Evolutionary conservation across 352 stramenopile genomes (phyloP), one percentile per base, ranked within the genome.

Genomic region (Globisporangium spiculum): DNA sequence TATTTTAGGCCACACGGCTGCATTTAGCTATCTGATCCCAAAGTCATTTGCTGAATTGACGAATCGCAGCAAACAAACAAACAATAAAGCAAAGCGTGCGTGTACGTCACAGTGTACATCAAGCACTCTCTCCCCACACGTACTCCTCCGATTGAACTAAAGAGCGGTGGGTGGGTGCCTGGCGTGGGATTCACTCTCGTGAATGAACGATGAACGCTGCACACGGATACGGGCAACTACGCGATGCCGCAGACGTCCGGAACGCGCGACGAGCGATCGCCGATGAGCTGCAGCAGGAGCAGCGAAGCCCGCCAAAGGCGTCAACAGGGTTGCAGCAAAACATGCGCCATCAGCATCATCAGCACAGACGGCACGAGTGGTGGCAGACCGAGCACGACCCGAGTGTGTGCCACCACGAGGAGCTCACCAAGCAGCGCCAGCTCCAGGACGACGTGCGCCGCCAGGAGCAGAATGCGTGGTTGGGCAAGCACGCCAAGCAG

Each of bases 391-490:
- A 71, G 24, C 72, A 61, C 6, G 81, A 78, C 26, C 52, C 68
- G 24, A 61, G 34, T 9, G 63, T 57, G 50, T 48, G 65, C 26
- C 67, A 52, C 1, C 48, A 54, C 3, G 58, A 63, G 14, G 70
- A 55, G 18, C 59, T 77, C 10, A 78, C 73, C 10, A 75, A 63
- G 20, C 70, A 81, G 52, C 80, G 68, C 0, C 68, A 68, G 7
- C 64, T 81, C 8, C 74, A 82, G 50, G 78, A 91, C 59, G 80
- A 90, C 34, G 65, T 90, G 66, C 71, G 78, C 26, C 76, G 78
- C 14, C 76, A 81, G n/a, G 76, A 92, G 46, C 82, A 91, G 75
- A 89, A 90, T 54, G 70, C 67, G 24, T 92, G 86, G 86, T 72
- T 93, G 26, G 80, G 78, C 10, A 88, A 89, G 38, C 80, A 81